A percentile compares a stretch with the other conserved stretches of the same genome.
These are phyloP conservation scores for Chaetomiaceae sp. DNA, from an alignment of 2,329 filamentous ascomycete species.

Conservation along the genomic window DNA sequence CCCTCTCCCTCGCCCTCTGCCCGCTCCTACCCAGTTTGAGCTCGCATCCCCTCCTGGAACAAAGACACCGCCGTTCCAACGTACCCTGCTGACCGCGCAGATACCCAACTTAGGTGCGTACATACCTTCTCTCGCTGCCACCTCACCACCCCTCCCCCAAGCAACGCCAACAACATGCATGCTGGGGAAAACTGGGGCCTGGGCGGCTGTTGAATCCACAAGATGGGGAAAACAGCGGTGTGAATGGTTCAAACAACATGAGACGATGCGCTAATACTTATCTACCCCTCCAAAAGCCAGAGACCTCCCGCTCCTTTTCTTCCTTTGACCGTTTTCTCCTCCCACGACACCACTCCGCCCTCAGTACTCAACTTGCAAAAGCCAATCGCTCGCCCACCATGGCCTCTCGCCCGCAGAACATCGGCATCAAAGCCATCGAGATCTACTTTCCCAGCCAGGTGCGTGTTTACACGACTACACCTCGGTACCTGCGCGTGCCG, in stretches of 20 bases:
- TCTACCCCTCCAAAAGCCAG: constrained; percentile 21
- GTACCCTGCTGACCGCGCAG: not conserved
- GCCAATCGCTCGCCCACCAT: constrained; percentile 25
- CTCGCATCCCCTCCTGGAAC: not conserved
- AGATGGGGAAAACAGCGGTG: constrained; percentile 15
- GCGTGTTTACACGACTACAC: constrained; percentile 38
- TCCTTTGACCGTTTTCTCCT: constrained; percentile 8
- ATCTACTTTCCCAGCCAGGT: constrained; percentile 86
- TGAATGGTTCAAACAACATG: constrained; percentile 19
- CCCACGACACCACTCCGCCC: constrained; percentile 4
- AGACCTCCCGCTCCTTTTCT: constrained; percentile 12
- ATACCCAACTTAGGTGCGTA: not conserved
- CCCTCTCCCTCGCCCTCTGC: not conserved
- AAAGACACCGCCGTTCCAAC: not conserved
- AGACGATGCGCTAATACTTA: constrained; percentile 19
- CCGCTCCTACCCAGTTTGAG: not conserved
- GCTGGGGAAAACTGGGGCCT: constrained; percentile 12
- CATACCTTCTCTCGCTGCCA: not conserved
- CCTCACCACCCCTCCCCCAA: not conserved
- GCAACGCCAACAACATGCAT: constrained; percentile 8
- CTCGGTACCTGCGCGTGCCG: no score
- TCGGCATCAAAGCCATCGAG: constrained; percentile 91
- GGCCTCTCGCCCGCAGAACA: constrained; percentile 66
- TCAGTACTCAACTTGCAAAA: not conserved
- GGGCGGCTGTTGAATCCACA: constrained; percentile 11